These are phyloP conservation scores for Lichtheimia hyalospora DNA, from an alignment of 371 early-diverging fungal species.

Conservation along the genomic window DNA sequence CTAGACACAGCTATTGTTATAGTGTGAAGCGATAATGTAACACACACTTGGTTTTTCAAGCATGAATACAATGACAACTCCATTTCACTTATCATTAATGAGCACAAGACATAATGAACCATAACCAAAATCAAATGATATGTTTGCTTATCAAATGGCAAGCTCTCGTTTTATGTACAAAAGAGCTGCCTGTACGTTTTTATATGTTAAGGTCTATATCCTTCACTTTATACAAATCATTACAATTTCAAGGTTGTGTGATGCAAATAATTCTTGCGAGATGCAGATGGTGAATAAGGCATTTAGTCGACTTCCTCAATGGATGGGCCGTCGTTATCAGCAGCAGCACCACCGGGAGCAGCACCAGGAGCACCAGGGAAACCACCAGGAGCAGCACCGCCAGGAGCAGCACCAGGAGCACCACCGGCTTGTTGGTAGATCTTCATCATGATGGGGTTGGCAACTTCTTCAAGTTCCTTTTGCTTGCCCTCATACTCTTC, in stretches of 20 bases:
- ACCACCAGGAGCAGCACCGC: conserved; percentile 57
- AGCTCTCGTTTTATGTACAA: background rate
- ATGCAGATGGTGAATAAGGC: too few species aligned
- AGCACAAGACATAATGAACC: too few species aligned
- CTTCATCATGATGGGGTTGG: conserved; percentile 96
- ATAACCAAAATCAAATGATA: too few species aligned
- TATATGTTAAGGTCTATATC: background rate
- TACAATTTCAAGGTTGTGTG: too few species aligned
- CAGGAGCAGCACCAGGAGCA: conserved; percentile 62
- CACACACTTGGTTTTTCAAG: too few species aligned
- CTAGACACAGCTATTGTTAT: too few species aligned
- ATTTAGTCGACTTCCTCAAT: conserved; percentile 52
- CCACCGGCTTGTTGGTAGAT: conserved; percentile 66
- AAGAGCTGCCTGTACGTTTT: background rate
- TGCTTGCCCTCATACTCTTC: conserved; percentile 92
- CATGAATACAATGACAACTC: too few species aligned
- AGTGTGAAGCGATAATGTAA: too few species aligned
- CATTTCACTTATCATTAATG: too few species aligned
- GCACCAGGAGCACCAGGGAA: conserved; percentile 74
- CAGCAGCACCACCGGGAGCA: conserved; percentile 71
- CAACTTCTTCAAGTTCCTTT: conserved; percentile 92
- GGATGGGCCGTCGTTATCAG: conserved; percentile 63
- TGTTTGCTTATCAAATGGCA: background rate
- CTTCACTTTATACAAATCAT: conserved; percentile 1
- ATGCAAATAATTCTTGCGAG: too few species aligned